phyloP scores from a whole-genome alignment of 345 rosid genomes.

The Excoecaria cochinchinensis region DNA sequence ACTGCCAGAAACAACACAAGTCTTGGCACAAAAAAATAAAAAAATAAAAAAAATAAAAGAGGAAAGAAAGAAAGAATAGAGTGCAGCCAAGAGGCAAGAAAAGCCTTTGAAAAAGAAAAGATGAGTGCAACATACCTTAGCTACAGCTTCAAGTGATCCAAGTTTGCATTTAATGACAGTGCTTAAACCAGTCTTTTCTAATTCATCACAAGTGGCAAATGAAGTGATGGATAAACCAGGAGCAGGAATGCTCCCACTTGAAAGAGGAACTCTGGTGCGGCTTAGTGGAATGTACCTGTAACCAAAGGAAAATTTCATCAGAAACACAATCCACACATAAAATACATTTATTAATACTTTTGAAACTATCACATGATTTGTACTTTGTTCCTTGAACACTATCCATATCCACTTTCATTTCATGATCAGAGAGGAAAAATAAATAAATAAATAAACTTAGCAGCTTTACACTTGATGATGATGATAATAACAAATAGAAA shows the following conservation, averaged over 20 bases:
- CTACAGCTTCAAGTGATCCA: slow-evolving; percentile 69
- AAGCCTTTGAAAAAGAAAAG: neutral
- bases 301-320: slow-evolving; percentile 25
- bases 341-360: neutral
- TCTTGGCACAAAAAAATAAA: too few species aligned
- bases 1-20: neutral
- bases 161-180: slow-evolving; percentile 59
- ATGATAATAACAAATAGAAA: neutral
- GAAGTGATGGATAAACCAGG: slow-evolving; percentile 60
- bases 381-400: neutral
- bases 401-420: neutral
- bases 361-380: neutral
- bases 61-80: neutral
- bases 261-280: slow-evolving; percentile 40
- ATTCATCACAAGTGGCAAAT: slow-evolving; percentile 48
- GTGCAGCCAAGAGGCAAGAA: neutral
- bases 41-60: too few species aligned
- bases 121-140: slow-evolving; percentile 53
- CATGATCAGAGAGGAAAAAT: neutral
- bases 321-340: neutral
- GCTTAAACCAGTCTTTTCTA: slow-evolving; percentile 56
- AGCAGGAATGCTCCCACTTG: slow-evolving; percentile 33
- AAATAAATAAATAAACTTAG: neutral
- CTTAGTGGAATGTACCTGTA: slow-evolving; percentile 81
- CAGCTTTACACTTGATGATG: neutral